Percentiles rank a stretch among this genome's conserved stretches.
phyloP scores from a whole-genome alignment of 257 asterid genomes.

The Cynanchum wilfordii region DNA sequence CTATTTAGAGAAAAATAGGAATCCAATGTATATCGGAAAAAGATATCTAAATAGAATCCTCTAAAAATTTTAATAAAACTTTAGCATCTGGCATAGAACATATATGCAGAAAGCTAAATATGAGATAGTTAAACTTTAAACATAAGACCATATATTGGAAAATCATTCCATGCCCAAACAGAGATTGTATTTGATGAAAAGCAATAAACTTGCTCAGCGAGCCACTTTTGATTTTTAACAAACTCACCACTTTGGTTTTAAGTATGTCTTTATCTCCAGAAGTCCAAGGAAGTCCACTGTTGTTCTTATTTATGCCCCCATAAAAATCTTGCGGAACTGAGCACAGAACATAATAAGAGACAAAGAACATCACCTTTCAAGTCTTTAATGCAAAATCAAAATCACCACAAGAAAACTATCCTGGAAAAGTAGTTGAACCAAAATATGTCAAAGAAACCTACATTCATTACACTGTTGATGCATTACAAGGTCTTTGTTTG shows the following conservation, averaged over 20 bases:
- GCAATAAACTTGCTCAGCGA: not conserved
- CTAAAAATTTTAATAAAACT: not conserved
- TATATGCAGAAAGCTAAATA: not conserved
- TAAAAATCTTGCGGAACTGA: constrained; percentile 21
- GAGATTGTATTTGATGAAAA: not conserved
- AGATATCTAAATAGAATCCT: not conserved
- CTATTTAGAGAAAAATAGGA: constrained; percentile 14
- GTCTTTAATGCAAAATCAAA: not conserved
- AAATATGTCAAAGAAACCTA: constrained; percentile 4
- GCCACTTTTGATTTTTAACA: not conserved
- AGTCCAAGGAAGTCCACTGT: constrained; percentile 32
- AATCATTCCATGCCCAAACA: not conserved
- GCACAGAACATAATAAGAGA: constrained; percentile 12
- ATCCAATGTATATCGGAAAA: not conserved
- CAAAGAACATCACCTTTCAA: not conserved
- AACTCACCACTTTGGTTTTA: constrained; percentile 27
- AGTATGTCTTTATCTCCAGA: constrained; percentile 17
- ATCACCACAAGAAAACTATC: not conserved
- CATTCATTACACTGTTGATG: constrained; percentile 18
- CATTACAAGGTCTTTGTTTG: not conserved
- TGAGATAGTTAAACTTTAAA: not conserved
- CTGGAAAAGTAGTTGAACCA: not conserved
- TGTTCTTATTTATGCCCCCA: constrained; percentile 20
- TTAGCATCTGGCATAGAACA: not conserved
- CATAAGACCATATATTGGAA: not conserved